Base-by-base conservation (phyloP, 768 basidiomycete genomes). In the Russula virescens region DNA sequence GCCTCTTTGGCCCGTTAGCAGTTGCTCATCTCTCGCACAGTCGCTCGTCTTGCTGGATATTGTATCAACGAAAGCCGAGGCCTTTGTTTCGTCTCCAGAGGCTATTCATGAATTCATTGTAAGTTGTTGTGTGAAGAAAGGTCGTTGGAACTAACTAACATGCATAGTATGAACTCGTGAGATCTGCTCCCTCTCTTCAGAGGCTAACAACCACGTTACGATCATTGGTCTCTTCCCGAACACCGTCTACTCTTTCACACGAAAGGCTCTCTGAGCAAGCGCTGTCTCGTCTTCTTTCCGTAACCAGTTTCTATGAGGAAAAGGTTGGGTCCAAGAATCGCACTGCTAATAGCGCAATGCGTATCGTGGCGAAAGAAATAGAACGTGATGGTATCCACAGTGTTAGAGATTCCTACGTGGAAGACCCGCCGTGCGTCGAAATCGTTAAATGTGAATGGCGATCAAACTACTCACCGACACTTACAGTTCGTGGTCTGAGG, bases 31-130 rank as follows among this genome's bases (percentile, higher is more conserved):
- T 26, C 38, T 31, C 19, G 8, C 23, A 23, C 60, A 83, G 88
- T 78, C 80, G 2, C 72, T 87, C 47, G 67, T 77, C 42, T 69
- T 86, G n/a, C 70, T 88, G 34, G 81, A 83, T 63, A 72, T 83
- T 52, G 77, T 76, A 0, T 61, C 84, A n/a, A 73, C 73, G n/a
- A 78, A 75, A 62, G 75, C 79, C n/a, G 86, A 87, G 58, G 67
- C 70, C 2, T 77, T 84, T 63, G 70, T 88, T 8, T 81, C 85
- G 1, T 77, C 79, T 21, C 79, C 87, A 5, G 72, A 72, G 25
- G 78, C 83, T 10, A 61, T 84, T 6, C 84, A 88, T 62, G 82
- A 83, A 57, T 75, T 88, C 26, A 78, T 88, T 58, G 88, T 88
- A 72, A 68, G 85, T 48, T 9, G 21, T 74, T 40, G 38, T 63